Evolutionary conservation across 2,329 filamentous ascomycete species (phyloP), one percentile per base, ranked within the genome.

Genomic region (Xylariaceae sp.): DNA sequence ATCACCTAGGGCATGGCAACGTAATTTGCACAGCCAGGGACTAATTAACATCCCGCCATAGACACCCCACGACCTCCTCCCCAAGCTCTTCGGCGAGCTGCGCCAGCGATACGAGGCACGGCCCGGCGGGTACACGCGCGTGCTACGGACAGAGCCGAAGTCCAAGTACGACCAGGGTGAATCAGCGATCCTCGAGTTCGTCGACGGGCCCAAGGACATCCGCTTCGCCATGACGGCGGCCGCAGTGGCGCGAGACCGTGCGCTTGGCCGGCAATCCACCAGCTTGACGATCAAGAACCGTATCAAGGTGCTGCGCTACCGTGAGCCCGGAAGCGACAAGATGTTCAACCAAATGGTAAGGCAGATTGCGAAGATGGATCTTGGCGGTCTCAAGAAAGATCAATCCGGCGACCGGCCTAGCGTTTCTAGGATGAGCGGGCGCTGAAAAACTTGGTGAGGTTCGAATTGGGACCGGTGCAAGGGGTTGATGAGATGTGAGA

Each of bases 211-310:
- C 35, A 88, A 86, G 70, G 94, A 99, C 73, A 89, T 96, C 77
- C 88, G 91, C 35, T 96, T 96, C 74, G 89, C 90, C 66, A 85
- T 97, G 81, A 96, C 91, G 2, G 94, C 94, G 30, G 88, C 87
- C 64, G 86, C 89, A 0, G 79, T 97, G 5, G 89, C 89, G 43
- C 79, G 84, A 29, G 80, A 84, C 66, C 73, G 77, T 54, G 67
- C 71, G 47, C 70, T 83, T 11, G 79, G 83, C 40, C 77, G 81
- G 50, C 70, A 75, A 2, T 74, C 88, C 65, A 87, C 84, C 62
- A 80, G 88, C 34, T 76, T 94, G 64, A 96, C 92, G 35, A 75
- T 77, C 54, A 78, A 81, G 67, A 97, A 97, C 74, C 79, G 92
- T 45, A 76, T 79, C 60, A 97, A 97, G 74, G 89, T 95, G 51